A percentile compares a stretch with the other conserved stretches of the same genome.
phyloP scores from a whole-genome alignment of 2,329 filamentous ascomycete species.

The Pseudonectria foliicola region DNA sequence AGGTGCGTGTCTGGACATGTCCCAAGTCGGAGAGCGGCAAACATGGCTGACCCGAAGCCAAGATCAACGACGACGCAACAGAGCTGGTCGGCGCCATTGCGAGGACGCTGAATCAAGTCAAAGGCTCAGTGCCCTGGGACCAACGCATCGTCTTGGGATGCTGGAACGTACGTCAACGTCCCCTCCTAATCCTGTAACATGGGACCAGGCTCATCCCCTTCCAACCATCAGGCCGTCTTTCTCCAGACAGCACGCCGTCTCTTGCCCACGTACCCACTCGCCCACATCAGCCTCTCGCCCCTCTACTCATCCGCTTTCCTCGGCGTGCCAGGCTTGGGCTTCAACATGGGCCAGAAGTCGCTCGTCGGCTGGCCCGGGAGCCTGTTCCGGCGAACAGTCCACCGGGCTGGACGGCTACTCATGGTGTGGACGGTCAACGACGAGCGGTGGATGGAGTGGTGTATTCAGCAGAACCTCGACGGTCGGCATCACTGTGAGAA shows the following conservation, averaged over 20 bases:
- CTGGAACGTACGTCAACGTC: constrained; percentile 56
- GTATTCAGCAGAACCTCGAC: constrained; percentile 43
- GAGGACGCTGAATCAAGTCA: constrained; percentile 50
- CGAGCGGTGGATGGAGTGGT: constrained; percentile 73
- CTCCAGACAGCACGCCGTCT: constrained; percentile 55
- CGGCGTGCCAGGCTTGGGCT: constrained; percentile 55
- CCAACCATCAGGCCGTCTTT: constrained; percentile 51
- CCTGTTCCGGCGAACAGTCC: constrained; percentile 58
- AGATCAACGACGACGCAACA: constrained; percentile 64
- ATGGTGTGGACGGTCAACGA: constrained; percentile 87
- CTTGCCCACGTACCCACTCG: constrained; percentile 55
- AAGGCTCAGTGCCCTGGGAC: constrained; percentile 54
- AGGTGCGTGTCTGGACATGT: constrained; percentile 42
- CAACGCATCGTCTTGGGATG: constrained; percentile 70
- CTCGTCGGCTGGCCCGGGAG: constrained; percentile 62
- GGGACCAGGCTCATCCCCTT: background rate
- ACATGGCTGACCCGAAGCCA: background rate
- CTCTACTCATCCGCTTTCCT: constrained; percentile 68
- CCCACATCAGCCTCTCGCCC: constrained; percentile 62
- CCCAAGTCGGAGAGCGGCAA: background rate
- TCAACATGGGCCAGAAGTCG: constrained; percentile 67
- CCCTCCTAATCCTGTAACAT: constrained; percentile 1
- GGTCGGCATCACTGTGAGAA: too few species aligned
- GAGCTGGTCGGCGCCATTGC: constrained; percentile 65
- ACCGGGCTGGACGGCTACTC: constrained; percentile 44